phyloP scores from a whole-genome alignment of 2,329 filamentous ascomycete genomes.

The Verticillium nubilum region DNA sequence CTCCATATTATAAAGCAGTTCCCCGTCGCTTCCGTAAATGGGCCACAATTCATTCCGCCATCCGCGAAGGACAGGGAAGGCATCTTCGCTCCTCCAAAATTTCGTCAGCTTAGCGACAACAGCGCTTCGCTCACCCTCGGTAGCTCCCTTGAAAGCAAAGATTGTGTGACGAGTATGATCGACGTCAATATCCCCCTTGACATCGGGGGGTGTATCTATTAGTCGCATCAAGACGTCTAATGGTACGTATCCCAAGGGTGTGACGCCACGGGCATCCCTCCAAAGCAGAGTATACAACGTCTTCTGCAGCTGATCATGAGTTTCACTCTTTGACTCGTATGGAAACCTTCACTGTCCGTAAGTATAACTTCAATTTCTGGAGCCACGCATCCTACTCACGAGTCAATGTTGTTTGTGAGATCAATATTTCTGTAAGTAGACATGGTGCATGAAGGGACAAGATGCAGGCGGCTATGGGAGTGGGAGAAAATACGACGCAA shows the following conservation, averaged over 20 bases:
- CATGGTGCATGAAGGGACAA: not conserved
- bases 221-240: conserved; percentile 45
- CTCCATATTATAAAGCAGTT: conserved; percentile 69
- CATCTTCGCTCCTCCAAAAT: conserved; percentile 63
- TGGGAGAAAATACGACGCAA: not conserved
- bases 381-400: conserved; percentile 32
- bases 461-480: not conserved
- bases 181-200: conserved; percentile 56
- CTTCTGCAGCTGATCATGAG: conserved; percentile 50
- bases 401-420: conserved; percentile 47
- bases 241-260: conserved; percentile 59
- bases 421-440: conserved; percentile 36
- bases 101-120: conserved; percentile 50
- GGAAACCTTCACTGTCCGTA: conserved; percentile 59
- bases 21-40: conserved; percentile 60
- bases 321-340: conserved; percentile 57
- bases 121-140: conserved; percentile 57
- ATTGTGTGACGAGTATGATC: conserved; percentile 57
- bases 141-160: conserved; percentile 53
- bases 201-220: conserved; percentile 34
- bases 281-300: conserved; percentile 63
- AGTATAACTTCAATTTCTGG: not conserved
- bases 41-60: conserved; percentile 82
- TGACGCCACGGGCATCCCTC: conserved; percentile 55
- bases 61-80: conserved; percentile 68